Evolutionary conservation across 2,329 filamentous ascomycete genomes (phyloP).

Genomic region (Fusarium armeniacum): DNA sequence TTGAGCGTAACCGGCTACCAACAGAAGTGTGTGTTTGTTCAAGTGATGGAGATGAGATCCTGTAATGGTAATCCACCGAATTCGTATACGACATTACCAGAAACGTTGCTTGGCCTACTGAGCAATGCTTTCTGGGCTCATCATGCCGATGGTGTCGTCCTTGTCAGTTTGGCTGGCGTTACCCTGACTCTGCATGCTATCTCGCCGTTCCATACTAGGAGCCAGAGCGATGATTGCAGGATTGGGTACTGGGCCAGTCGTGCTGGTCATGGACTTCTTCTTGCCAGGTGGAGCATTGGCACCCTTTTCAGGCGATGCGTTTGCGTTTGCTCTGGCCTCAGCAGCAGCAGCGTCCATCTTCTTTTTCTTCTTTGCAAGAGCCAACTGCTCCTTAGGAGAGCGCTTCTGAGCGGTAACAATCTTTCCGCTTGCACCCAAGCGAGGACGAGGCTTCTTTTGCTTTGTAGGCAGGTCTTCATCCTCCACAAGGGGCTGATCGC

Average conservation of each 20-base stretch:
- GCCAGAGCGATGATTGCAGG: slow-evolving; percentile 58
- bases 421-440: slow-evolving; percentile 80
- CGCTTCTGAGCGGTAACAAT: slow-evolving; percentile 88
- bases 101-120: slow-evolving; percentile 53
- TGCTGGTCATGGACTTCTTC: slow-evolving; percentile 62
- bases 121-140: slow-evolving; percentile 85
- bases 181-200: slow-evolving; percentile 70
- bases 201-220: slow-evolving; percentile 69
- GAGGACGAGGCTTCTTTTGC: slow-evolving; percentile 81
- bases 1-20: neutral
- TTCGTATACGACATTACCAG: slow-evolving; percentile 16
- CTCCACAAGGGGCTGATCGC: slow-evolving; percentile 85
- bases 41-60: neutral
- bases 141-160: slow-evolving; percentile 79
- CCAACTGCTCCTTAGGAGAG: slow-evolving; percentile 84
- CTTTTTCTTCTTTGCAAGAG: slow-evolving; percentile 89
- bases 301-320: slow-evolving; percentile 55
- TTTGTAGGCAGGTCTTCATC: slow-evolving; percentile 96
- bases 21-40: neutral
- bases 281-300: slow-evolving; percentile 63
- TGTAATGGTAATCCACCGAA: slow-evolving; percentile 2
- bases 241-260: slow-evolving; percentile 57
- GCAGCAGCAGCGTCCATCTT: slow-evolving; percentile 76
- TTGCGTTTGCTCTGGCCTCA: slow-evolving; percentile 60
- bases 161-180: slow-evolving; percentile 75